These are phyloP conservation scores for Populus tremula DNA, from an alignment of 345 rosid species.

Conservation along the genomic window DNA sequence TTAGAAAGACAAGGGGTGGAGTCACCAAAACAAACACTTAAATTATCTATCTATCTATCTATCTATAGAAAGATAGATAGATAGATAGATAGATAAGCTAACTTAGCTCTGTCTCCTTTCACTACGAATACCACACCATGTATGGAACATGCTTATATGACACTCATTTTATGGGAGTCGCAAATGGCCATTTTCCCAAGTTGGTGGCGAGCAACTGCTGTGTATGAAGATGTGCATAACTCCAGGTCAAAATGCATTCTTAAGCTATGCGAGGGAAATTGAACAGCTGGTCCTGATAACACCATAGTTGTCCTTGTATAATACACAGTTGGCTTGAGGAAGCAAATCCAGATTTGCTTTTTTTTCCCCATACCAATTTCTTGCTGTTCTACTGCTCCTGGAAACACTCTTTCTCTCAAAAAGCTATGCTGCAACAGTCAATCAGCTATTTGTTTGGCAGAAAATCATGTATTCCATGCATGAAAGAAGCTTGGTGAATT, in stretches of 20 bases:
- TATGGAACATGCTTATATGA: too few species aligned
- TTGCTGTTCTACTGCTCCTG: background rate
- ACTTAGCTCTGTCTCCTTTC: too few species aligned
- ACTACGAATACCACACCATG: too few species aligned
- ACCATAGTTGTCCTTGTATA: background rate
- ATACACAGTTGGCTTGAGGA: background rate
- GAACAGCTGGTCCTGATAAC: background rate
- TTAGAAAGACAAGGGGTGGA: too few species aligned
- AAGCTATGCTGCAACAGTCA: background rate
- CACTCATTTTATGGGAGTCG: too few species aligned
- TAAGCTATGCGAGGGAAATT: background rate
- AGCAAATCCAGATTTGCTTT: background rate
- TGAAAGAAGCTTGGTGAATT: background rate
- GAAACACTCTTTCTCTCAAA: background rate
- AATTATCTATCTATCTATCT: too few species aligned
- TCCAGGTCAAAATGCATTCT: background rate
- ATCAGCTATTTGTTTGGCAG: background rate
- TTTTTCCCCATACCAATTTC: background rate
- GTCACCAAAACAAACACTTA: too few species aligned
- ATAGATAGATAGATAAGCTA: too few species aligned
- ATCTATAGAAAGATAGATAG: too few species aligned
- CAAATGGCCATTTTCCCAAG: background rate
- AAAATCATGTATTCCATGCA: background rate
- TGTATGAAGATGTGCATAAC: background rate
- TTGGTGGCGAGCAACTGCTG: background rate